Base-by-base conservation (phyloP, 805 yeast species). In the Vanderwaltozyma verrucispora region DNA sequence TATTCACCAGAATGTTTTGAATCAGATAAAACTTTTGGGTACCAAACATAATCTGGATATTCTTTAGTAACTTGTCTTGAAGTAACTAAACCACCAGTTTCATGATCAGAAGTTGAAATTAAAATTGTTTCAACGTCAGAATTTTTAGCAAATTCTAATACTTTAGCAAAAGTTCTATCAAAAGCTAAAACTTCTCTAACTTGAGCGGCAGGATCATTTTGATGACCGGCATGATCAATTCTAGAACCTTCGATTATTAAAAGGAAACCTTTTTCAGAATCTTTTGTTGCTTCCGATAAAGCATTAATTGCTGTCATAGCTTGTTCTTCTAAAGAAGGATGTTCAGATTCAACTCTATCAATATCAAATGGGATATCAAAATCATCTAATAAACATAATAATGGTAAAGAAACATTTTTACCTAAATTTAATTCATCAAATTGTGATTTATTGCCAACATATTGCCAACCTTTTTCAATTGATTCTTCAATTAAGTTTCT, bases 191-290 rank as follows among this genome's bases (percentile, higher is more conserved):
- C 89, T 61, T 88, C 96, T 52, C 87, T 71, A 5, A 84, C 95
- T 63, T 87, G 95, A 8, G 95, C 95, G 6, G 89, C 89, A 10
- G 96, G 89, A 57, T 88, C 96, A 54, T 88, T 87, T 50, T 73
- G 78, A 62, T 88, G 96, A 31, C 96, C 96, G 5, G 95, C 95
- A 55, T 87, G 96, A 62, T 88, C 96, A 51, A 88, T 87, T 59
- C 96, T 72, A 5, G 95, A 83, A 15, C 96, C 96, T 65, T 88
- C 96, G 37, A 88, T 75, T 59, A 88, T 57, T 41, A 88, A 59
- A 64, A 88, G 87, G 59, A 88, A 87, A 0, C 96, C 96, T 46
- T 80, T 62, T 15, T 85, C 92, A 2, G 83, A 72, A 47, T 84
- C 71, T 45, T 71, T 62, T 1, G 94, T 72, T 17, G 88, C 88